A percentile compares a stretch with the other conserved stretches of the same genome.
phyloP scores from a whole-genome alignment of 1,284 basidiomycete species.

The Irpex sp. region DNA sequence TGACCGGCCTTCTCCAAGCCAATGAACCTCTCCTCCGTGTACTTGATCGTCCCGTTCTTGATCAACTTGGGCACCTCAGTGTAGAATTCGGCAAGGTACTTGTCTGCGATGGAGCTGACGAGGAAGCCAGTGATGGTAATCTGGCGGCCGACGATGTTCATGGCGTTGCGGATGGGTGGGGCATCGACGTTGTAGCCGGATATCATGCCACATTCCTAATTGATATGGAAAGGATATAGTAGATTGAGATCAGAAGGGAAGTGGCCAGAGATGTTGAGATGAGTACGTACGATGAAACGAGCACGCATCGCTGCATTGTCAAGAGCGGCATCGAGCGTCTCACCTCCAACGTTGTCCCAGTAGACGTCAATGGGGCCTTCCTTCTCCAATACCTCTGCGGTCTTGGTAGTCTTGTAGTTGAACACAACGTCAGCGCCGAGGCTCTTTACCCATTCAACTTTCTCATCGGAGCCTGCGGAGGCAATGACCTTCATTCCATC shows the following conservation, averaged over 20 bases:
- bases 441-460: slow-evolving; percentile 53
- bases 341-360: slow-evolving; percentile 63
- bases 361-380: slow-evolving; percentile 56
- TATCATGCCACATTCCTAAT: slow-evolving; percentile 27
- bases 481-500: slow-evolving; percentile 53
- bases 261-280: background rate
- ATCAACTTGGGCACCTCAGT: slow-evolving; percentile 47
- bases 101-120: slow-evolving; percentile 35
- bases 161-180: slow-evolving; percentile 26
- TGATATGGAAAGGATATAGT: background rate
- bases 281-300: slow-evolving; percentile 49
- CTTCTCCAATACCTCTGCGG: slow-evolving; percentile 49
- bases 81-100: slow-evolving; percentile 45
- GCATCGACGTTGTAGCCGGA: slow-evolving; percentile 26
- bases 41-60: slow-evolving; percentile 56
- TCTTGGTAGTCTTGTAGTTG: slow-evolving; percentile 67
- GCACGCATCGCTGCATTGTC: slow-evolving; percentile 45
- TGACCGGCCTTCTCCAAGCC: slow-evolving; percentile 53
- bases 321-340: slow-evolving; percentile 58
- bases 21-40: slow-evolving; percentile 48
- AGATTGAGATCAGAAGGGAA: background rate
- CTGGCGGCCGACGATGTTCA: slow-evolving; percentile 43
- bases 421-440: slow-evolving; percentile 70
- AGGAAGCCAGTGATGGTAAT: slow-evolving; percentile 62
- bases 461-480: slow-evolving; percentile 68